Evolutionary conservation across 345 rosid genomes (phyloP).

Genomic region (Salix arbutifolia): DNA sequence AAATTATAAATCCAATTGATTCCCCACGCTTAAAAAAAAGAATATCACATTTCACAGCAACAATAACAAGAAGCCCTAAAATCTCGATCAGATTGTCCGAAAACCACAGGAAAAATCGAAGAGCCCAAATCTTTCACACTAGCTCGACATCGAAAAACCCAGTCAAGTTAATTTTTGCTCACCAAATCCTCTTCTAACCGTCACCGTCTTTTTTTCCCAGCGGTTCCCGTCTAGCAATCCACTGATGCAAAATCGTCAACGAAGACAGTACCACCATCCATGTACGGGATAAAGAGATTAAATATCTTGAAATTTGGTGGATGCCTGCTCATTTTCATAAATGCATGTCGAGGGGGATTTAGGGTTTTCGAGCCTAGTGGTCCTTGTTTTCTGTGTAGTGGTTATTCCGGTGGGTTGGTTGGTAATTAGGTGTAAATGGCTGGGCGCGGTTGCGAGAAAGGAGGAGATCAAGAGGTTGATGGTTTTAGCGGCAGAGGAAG

Average conservation of each 20-base stretch:
- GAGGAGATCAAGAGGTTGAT: constrained; percentile 76
- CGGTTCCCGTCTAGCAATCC: constrained; percentile 16
- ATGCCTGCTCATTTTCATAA: constrained; percentile 48
- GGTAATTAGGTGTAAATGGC: constrained; percentile 68
- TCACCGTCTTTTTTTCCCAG: constrained; percentile 12
- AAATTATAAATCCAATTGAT: neutral
- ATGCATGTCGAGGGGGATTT: constrained; percentile 81
- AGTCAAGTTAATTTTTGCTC: neutral
- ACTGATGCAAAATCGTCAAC: constrained; percentile 25
- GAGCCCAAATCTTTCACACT: neutral
- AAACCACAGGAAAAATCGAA: constrained; percentile 1
- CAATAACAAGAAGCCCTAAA: constrained; percentile 18
- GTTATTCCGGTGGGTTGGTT: constrained; percentile 43
- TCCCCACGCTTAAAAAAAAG: neutral
- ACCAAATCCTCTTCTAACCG: neutral
- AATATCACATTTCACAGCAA: neutral
- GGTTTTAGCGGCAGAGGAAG: constrained; percentile 75
- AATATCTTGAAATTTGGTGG: neutral
- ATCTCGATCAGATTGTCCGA: constrained; percentile 25
- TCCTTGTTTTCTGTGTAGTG: constrained; percentile 46
- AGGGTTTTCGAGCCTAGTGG: constrained; percentile 74
- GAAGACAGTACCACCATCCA: neutral
- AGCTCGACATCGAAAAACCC: neutral
- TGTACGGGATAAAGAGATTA: neutral
- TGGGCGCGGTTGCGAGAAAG: constrained; percentile 45